Base-by-base conservation (phyloP, 148 eudicot genomes). In the Chenopodium berlandieri region DNA sequence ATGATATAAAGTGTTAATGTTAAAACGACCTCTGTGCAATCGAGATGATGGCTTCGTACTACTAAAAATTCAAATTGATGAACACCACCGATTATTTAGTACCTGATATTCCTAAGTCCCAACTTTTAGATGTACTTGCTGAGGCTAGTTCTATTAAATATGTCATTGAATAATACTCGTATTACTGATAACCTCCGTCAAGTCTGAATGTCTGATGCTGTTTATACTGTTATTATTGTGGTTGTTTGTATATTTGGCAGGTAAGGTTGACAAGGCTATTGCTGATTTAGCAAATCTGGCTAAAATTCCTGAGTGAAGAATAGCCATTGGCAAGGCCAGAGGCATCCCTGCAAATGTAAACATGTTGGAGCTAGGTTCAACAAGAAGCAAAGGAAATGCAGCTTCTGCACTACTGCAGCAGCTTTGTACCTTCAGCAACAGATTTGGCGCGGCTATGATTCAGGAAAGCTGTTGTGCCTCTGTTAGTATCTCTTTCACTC, bases 341-440 rank as follows among this genome's bases (percentile, higher is more conserved):
- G 98, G 98, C 7, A 95, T 95, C 44, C 91, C 92, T 6, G 90
- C 90, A 40, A 89, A 93, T 58, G 97, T 95, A 60, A 95, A 91
- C 83, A 91, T 91, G 50, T 90, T 95, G 72, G 98, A 95, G 87
- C 79, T 95, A 86, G 98, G 97, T 4, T 93, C 97, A 40, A 88
- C 91, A n/a, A 90, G 94, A 88, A 94, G 92, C 11, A 95, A 95
- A 86, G 98, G 93, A 85, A 91, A 89, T 84, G 98, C 98, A 9
- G 98, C 95, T 62, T 94, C 98, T 50, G 95, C 97, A 48, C 92
- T 93, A 64, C 78, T 93, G 48, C 98, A 92, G 85, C 90, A 92
- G 85, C 89, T 95, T 62, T 95, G 98, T 82, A 90, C 89, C 7
- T 88, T 60, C 78, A 92, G 91, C 83, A 79, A 73, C 75, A 82